Evolutionary conservation across 2,329 filamentous ascomycete species (phyloP).

Genomic region (Aciculosporium take): DNA sequence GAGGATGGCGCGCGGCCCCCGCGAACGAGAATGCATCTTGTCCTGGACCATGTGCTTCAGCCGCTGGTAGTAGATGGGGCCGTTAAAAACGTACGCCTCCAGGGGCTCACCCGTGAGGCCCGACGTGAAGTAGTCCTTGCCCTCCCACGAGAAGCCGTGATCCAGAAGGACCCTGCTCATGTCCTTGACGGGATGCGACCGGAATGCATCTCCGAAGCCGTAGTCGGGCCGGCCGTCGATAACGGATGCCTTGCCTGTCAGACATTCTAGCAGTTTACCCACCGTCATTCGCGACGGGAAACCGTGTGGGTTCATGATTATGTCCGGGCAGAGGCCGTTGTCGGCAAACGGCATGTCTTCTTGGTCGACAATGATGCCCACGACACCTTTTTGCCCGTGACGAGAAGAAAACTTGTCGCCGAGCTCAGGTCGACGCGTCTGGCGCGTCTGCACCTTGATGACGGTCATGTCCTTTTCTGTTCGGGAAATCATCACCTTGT

Average conservation of each 20-base stretch:
- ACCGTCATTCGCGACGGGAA: conserved; percentile 99
- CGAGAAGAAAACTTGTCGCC: conserved; percentile 98
- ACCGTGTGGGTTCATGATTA: conserved; percentile 99
- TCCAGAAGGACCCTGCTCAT: conserved; percentile 77
- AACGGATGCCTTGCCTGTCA: conserved; percentile 88
- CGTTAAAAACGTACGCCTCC: conserved; percentile 95
- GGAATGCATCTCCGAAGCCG: conserved; percentile 66
- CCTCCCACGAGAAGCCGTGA: conserved; percentile 88
- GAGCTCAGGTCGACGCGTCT: conserved; percentile 85
- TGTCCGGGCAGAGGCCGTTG: conserved; percentile 80
- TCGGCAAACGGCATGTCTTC: conserved; percentile 96
- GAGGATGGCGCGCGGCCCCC: conserved; percentile 79
- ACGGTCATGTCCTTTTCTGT: conserved; percentile 77
- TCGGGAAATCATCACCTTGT: conserved; percentile 89
- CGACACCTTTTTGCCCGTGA: conserved; percentile 95
- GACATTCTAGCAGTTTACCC: conserved; percentile 88
- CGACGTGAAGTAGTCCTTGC: conserved; percentile 91
- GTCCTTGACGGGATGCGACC: conserved; percentile 71
- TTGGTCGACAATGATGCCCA: conserved; percentile 91
- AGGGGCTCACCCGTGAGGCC: conserved; percentile 90
- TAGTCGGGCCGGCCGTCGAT: conserved; percentile 76
- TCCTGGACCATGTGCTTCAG: conserved; percentile 99
- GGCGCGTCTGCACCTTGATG: conserved; percentile 90
- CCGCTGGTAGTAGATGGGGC: conserved; percentile 98
- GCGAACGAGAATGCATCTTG: conserved; percentile 94